Conservation (phyloP, 1,139 yeast species). For the Yamadazyma spencermartinsiae region DNA sequence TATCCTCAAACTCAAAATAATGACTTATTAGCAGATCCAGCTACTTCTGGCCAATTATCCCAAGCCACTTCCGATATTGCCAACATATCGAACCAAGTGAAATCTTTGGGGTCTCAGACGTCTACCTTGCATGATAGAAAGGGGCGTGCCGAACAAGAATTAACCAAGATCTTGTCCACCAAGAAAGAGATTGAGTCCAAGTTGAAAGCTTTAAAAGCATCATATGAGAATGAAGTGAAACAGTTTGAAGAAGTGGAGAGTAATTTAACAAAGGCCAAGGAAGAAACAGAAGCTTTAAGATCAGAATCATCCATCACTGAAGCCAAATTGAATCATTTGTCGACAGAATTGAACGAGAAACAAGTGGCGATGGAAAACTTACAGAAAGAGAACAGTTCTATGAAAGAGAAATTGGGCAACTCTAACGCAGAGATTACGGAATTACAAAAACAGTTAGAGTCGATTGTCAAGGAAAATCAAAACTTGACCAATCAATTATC, state of each 20-base stretch:
- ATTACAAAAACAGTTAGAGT: constrained; percentile 55
- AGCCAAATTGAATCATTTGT: constrained; percentile 75
- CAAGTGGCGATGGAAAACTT: constrained; percentile 62
- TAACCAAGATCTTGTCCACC: constrained; percentile 59
- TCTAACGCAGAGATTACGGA: constrained; percentile 68
- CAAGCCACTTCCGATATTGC: constrained; percentile 85
- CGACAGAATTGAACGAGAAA: constrained; percentile 62
- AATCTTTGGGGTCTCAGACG: constrained; percentile 75
- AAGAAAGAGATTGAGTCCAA: constrained; percentile 74
- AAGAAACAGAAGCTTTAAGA: constrained; percentile 71
- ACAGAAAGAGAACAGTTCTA: constrained; percentile 61
- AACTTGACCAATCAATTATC: constrained; percentile 63
- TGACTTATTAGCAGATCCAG: constrained; percentile 60
- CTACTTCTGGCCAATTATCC: constrained; percentile 66
- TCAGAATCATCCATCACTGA: constrained; percentile 79
- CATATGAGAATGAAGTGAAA: constrained; percentile 77
- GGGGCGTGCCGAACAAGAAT: constrained; percentile 73
- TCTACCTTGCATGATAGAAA: constrained; percentile 69
- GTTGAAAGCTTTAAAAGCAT: constrained; percentile 61
- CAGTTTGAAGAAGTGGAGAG: constrained; percentile 73
- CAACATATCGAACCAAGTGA: constrained; percentile 80
- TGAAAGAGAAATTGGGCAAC: constrained; percentile 67
- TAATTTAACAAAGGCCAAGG: constrained; percentile 55
- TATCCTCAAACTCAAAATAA: constrained; percentile 25
- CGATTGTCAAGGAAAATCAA: constrained; percentile 52